Evolutionary conservation across 805 yeast genomes (phyloP), one percentile per base, ranked within the genome.

Genomic region (Ogataea nonfermentans): DNA sequence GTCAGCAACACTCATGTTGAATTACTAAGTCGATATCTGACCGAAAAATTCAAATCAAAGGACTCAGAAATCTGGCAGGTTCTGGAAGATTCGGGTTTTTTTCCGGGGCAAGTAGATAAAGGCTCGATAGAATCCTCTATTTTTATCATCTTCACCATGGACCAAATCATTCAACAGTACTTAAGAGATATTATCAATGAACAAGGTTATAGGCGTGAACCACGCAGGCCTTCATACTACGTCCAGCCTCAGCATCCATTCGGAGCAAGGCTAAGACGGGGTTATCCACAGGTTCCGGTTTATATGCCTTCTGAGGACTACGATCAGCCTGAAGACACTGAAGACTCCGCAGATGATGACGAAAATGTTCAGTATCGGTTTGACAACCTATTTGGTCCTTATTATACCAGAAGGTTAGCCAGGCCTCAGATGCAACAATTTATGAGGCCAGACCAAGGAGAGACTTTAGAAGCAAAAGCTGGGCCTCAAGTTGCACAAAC

Each of bases 81-180:
- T 39, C 42, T 39, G 37, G 42, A 39, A 39, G 10, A 4, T 13
- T 19, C 13, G n/a, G 24, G 19, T 17, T 32, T 24, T 28, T 24
- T 24, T 16, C 22, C 23, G 30, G 27, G 20, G 17, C 14, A 15
- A 17, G 22, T 15, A 13, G n/a, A 39, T 20, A 27, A 23, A 29
- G 27, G 29, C 22, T 4, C 9, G 2, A 15, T 17, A 11, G 3
- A n/a, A 29, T 29, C 40, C 35, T 28, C 24, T 8, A 14, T 14
- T 25, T 24, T 17, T 13, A 10, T 16, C n/a, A 13, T 19, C 26
- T 9, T 14, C 19, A 35, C 8, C 24, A 49, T 49, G 53, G 53
- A 49, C 35, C 47, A 45, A 29, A 39, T 44, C 17, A 34, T 49
- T 30, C 48, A 49, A 33, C 51, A 49, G 29, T 45, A 47, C 24